Base-by-base conservation (phyloP, 441 rosid species). In the Macaranga tanarius region DNA sequence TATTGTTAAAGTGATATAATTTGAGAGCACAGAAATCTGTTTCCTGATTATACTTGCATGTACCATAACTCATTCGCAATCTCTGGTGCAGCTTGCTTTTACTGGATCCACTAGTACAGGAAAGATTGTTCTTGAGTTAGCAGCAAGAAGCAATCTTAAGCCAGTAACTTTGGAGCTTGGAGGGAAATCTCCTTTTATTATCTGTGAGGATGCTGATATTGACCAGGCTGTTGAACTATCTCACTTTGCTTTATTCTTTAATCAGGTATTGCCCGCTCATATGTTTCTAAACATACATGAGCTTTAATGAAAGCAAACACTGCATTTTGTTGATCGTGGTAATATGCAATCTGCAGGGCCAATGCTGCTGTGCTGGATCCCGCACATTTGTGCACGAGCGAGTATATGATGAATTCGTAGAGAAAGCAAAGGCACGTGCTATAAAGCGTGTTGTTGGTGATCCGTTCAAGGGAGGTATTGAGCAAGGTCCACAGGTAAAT, bases 401-500 rank as follows among this genome's bases (percentile, higher is more conserved):
- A 58, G 85, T 89, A 25, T 89, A 92, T 44, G 93, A 92, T 60
- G 96, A 90, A 80, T 92, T 92, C 64, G 75, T 88, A 42, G 93
- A 87, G 85, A 92, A 92, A 79, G 77, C 97, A n/a, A 90, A 82
- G 76, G 93, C 87, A 0, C 93, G 97, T 0, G 96, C 97, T 15
- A 3, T 78, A 67, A 86, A 79, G 25, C 97, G 97, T 26, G 50
- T 67, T 28, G 96, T 92, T 72, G 97, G 97, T 34, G 97, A 92
- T 82, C 97, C 97, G 72, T 92, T 92, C 82, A 88, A 81, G 84
- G 74, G 65, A 25, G 96, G 95, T 51, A 81, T 81, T 45, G 97
- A 92, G 73, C 97, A 92, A 85, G 97, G 97, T 48, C 97, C 96
- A 71, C 96, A 92, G 96, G 97, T 91, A 79, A 75, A 67, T 50